Base-by-base conservation (phyloP, 768 basidiomycete species). In the Flagelloscypha sp. region DNA sequence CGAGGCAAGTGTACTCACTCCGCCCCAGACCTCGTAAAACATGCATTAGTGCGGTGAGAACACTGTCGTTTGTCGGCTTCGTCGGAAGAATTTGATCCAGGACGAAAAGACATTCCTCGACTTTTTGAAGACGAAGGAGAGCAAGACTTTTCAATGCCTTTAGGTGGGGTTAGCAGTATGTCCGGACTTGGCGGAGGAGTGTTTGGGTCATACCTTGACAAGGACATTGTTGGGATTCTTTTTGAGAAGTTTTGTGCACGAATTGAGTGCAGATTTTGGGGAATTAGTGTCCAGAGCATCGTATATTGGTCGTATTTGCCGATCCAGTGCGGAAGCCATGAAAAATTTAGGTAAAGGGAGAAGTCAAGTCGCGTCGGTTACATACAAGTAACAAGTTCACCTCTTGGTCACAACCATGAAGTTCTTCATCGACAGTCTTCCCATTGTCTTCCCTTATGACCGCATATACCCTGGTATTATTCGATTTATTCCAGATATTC, bases 371-470 rank as follows among this genome's bases (percentile, higher is more conserved):
- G n/a, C n/a, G n/a, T n/a, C n/a, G n/a, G n/a, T n/a, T n/a, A n/a
- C n/a, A n/a, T n/a, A n/a, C n/a, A n/a, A n/a, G n/a, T n/a, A n/a
- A n/a, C n/a, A n/a, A n/a, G n/a, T n/a, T n/a, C n/a, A n/a, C n/a
- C n/a, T n/a, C n/a, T n/a, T n/a, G n/a, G n/a, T n/a, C n/a, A 20
- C 23, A 45, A 46, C 22, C 31, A 89, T 89, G 85, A 84, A 81
- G 62, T 87, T 89, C 62, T 72, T 63, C 46, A 84, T 88, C 43
- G 86, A 86, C 56, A 78, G 84, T 52, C 58, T 87, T 40, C 81
- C 82, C 42, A 87, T 87, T 43, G 36, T 90, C 53, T 90, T 93
- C 57, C 88, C 87, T 59, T 90, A 90, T 55, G 86, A 90, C 68
- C 78, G 87, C 53, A 89, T 98, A 52, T 98, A 95, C 58, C 92